A percentile compares a stretch with the other conserved stretches of the same genome.
Evolutionary conservation across 768 basidiomycete species (phyloP).

Genomic region (Solioccasus polychromus): DNA sequence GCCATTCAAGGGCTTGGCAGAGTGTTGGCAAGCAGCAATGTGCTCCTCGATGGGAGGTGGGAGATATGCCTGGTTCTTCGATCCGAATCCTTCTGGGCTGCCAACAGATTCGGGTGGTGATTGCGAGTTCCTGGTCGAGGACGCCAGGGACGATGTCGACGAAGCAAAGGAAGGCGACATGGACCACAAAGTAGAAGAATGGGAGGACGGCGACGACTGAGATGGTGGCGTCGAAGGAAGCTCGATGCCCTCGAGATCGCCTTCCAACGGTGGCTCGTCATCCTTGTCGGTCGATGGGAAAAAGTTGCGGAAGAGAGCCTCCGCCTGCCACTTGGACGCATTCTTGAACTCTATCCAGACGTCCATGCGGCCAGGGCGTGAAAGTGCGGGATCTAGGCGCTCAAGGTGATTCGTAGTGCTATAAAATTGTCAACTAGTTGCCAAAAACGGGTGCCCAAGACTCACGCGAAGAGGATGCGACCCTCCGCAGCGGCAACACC

Average conservation of each 20-base stretch:
- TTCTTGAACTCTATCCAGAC: conserved; percentile 91
- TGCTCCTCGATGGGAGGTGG: conserved; percentile 65
- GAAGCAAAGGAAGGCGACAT: conserved; percentile 45
- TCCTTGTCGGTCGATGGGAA: conserved; percentile 74
- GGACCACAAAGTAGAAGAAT: conserved; percentile 47
- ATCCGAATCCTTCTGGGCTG: conserved; percentile 39
- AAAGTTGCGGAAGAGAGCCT: conserved; percentile 85
- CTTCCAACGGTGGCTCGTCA: conserved; percentile 30
- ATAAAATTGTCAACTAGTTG: conserved; percentile 2
- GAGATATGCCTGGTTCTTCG: conserved; percentile 56
- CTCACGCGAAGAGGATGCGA: conserved; percentile 84
- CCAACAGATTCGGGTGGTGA: conserved; percentile 19
- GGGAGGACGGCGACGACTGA: conserved; percentile 41
- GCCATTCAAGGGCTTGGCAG: conserved; percentile 63
- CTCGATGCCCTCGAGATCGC: conserved; percentile 47
- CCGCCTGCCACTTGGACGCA: conserved; percentile 81
- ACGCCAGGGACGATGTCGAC: conserved; percentile 37
- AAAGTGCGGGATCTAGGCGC: conserved; percentile 83
- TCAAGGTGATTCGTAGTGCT: conserved; percentile 93
- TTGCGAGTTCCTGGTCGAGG: conserved; percentile 29
- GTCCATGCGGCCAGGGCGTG: conserved; percentile 91
- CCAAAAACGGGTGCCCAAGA: conserved; percentile 15
- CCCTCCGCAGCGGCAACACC: conserved; percentile 88
- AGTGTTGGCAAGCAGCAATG: conserved; percentile 55
- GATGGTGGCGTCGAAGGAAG: conserved; percentile 38